These are phyloP conservation scores for Chaetomium sp. DNA, from an alignment of 2,329 filamentous ascomycete genomes.

Conservation along the genomic window DNA sequence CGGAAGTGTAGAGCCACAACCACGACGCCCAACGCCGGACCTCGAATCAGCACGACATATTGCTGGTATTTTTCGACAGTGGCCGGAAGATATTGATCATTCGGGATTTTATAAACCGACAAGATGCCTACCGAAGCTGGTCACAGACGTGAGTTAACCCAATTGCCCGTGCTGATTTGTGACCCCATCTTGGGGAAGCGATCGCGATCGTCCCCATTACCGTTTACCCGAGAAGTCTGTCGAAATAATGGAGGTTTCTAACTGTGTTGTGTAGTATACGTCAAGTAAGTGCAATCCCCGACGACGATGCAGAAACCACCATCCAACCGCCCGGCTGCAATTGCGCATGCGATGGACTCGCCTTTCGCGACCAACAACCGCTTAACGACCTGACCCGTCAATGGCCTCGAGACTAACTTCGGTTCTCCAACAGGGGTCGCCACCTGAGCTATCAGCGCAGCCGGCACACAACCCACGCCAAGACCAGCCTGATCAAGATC, in stretches of 20 bases:
- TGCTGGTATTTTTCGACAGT: slow-evolving; percentile 25
- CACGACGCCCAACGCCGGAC: slow-evolving; percentile 26
- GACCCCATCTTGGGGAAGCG: neutral
- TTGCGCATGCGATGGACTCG: slow-evolving; percentile 19
- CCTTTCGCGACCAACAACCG: slow-evolving; percentile 6
- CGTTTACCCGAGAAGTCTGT: too few species aligned
- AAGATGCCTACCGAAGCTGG: slow-evolving; percentile 85
- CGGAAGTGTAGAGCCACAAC: slow-evolving; percentile 25
- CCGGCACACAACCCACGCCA: slow-evolving; percentile 84
- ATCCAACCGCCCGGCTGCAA: slow-evolving; percentile 3
- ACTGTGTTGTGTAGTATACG: slow-evolving; percentile 61
- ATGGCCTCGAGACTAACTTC: slow-evolving; percentile 21
- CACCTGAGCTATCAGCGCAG: slow-evolving; percentile 97
- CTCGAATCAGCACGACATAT: slow-evolving; percentile 27
- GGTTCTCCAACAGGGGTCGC: slow-evolving; percentile 64
- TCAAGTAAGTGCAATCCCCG: slow-evolving; percentile 63
- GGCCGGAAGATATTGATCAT: slow-evolving; percentile 34
- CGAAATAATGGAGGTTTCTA: slow-evolving; percentile 25
- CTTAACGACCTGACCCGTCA: slow-evolving; percentile 5
- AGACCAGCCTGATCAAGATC: slow-evolving; percentile 94
- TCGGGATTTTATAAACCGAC: slow-evolving; percentile 28
- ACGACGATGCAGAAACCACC: slow-evolving; percentile 10
- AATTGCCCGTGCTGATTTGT: too few species aligned
- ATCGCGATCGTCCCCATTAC: slow-evolving; percentile 11
- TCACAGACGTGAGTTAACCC: slow-evolving; percentile 71